A percentile compares a stretch with the other conserved stretches of the same genome.
Conservation (phyloP, 2,329 filamentous ascomycete species). For the Fusarium dlaminii region DNA sequence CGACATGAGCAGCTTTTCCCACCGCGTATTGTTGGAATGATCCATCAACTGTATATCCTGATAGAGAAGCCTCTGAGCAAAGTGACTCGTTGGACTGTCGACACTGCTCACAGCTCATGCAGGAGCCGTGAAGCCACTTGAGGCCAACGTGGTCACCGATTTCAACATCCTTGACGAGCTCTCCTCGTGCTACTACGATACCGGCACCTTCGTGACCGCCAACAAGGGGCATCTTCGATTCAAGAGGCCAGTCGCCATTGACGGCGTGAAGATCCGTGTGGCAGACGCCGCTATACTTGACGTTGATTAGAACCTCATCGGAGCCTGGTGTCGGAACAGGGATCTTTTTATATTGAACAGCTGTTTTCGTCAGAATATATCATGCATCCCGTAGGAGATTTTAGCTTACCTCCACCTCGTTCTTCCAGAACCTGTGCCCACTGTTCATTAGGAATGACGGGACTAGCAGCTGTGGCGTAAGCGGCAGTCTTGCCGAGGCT, state of each 20-base stretch:
- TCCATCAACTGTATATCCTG: constrained; percentile 89
- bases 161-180: constrained; percentile 77
- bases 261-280: constrained; percentile 81
- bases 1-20: constrained; percentile 83
- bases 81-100: constrained; percentile 81
- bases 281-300: constrained; percentile 89
- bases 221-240: constrained; percentile 80
- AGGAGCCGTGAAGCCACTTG: constrained; percentile 90
- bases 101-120: constrained; percentile 83
- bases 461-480: constrained; percentile 33
- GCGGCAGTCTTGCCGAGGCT: constrained; percentile 24
- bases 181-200: constrained; percentile 79
- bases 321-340: constrained; percentile 80
- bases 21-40: constrained; percentile 90
- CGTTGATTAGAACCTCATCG: constrained; percentile 87
- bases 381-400: fast-evolving
- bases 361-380: constrained; percentile 45
- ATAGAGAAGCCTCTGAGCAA: constrained; percentile 76
- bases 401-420: constrained; percentile 67
- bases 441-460: constrained; percentile 77
- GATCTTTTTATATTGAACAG: constrained; percentile 77
- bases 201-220: constrained; percentile 82
- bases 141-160: constrained; percentile 85
- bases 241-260: constrained; percentile 86
- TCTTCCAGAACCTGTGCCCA: constrained; percentile 89